phyloP scores from a whole-genome alignment of 1,139 yeast species.

The Blastobotrys elegans region DNA sequence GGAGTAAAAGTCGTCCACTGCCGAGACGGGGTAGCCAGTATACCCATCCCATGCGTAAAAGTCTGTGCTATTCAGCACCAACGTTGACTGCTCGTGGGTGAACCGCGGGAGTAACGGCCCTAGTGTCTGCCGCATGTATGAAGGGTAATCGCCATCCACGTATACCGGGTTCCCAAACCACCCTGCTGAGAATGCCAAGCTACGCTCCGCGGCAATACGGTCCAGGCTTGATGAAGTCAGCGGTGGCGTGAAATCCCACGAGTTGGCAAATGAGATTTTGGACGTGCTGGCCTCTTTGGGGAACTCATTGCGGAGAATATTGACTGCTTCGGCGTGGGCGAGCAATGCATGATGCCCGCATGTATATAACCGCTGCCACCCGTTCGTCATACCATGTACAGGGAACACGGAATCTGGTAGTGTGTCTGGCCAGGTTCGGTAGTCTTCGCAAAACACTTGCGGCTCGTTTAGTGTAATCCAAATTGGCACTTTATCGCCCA shows the following conservation, averaged over 20 bases:
- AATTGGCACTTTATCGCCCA: constrained; percentile 37
- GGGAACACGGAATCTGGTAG: constrained; percentile 25
- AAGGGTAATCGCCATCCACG: constrained; percentile 36
- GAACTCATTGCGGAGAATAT: constrained; percentile 34
- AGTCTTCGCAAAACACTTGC: constrained; percentile 25
- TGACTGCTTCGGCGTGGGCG: constrained; percentile 34
- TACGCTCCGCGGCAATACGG: constrained; percentile 31
- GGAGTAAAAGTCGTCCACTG: constrained; percentile 29
- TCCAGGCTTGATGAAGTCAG: constrained; percentile 19
- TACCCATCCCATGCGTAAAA: constrained; percentile 39
- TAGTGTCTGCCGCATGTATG: constrained; percentile 28
- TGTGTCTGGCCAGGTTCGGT: constrained; percentile 21
- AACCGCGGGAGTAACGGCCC: constrained; percentile 25
- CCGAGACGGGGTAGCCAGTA: constrained; percentile 31
- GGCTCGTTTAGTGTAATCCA: constrained; percentile 40
- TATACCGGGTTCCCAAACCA: constrained; percentile 35
- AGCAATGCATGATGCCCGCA: constrained; percentile 33
- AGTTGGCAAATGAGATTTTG: constrained; percentile 26
- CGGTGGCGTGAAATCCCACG: constrained; percentile 29
- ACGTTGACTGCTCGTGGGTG: constrained; percentile 30
- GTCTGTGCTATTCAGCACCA: constrained; percentile 31
- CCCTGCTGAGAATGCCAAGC: constrained; percentile 31
- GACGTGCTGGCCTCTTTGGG: constrained; percentile 27
- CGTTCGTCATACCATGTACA: constrained; percentile 17
- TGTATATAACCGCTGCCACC: constrained; percentile 17